Conservation (phyloP, 2,329 filamentous ascomycete genomes). For the Aspergillus awamori region DNA sequence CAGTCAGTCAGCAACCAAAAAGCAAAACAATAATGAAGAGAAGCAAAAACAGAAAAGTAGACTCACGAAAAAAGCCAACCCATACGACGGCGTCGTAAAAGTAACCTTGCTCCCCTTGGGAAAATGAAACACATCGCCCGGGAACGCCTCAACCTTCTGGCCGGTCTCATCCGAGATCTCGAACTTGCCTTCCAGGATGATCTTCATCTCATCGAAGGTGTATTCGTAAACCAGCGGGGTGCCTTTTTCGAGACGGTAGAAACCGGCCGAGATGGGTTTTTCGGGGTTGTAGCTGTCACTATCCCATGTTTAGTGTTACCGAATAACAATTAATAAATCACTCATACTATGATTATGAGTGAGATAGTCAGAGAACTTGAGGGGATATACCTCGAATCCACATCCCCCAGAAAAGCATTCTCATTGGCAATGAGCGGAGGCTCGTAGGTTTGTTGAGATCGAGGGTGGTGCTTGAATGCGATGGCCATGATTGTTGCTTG, state of each 20-base stretch:
- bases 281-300: conserved; percentile 59
- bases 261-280: conserved; percentile 64
- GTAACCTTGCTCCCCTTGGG: conserved; percentile 68
- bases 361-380: too few species aligned
- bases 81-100: conserved; percentile 64
- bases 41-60: not conserved
- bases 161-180: conserved; percentile 67
- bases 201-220: conserved; percentile 74
- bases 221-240: conserved; percentile 70
- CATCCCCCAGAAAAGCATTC: conserved; percentile 68
- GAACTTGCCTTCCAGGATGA: conserved; percentile 69
- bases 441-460: conserved; percentile 63
- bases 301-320: not conserved
- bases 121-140: conserved; percentile 71
- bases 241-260: conserved; percentile 70
- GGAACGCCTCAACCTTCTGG: conserved; percentile 58
- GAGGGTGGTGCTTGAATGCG: conserved; percentile 56
- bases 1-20: not conserved
- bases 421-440: conserved; percentile 68
- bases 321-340: too few species aligned
- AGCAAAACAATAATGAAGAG: not conserved
- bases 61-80: conserved; percentile 60
- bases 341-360: too few species aligned
- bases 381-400: conserved; percentile 54
- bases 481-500: conserved; percentile 36